These are phyloP conservation scores for Ilyonectria sp. DNA, from an alignment of 2,329 filamentous ascomycete species.

Conservation along the genomic window DNA sequence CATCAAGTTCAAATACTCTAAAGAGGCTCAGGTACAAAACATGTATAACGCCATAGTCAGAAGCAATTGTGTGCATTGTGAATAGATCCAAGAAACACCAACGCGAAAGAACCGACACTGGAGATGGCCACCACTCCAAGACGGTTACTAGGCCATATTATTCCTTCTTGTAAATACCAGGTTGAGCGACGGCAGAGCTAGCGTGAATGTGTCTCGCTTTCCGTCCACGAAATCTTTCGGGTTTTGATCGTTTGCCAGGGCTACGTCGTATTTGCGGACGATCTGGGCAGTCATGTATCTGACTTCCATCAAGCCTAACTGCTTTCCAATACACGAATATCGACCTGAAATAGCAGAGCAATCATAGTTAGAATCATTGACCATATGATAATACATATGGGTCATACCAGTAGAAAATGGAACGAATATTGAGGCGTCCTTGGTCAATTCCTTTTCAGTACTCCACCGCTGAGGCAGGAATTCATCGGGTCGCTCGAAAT, in stretches of 20 bases:
- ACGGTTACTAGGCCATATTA: not conserved
- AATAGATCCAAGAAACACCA: not conserved
- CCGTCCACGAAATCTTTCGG: not conserved
- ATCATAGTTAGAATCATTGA: not conserved
- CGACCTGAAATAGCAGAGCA: not conserved
- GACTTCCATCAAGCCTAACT: not conserved
- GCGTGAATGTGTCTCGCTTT: not conserved
- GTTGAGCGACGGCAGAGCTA: not conserved
- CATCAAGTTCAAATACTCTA: too few relatives aligned
- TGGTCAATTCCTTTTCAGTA: slow-evolving; percentile 49
- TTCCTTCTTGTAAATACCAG: not conserved
- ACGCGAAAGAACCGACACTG: not conserved
- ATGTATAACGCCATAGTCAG: too few relatives aligned
- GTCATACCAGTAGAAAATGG: slow-evolving; percentile 52
- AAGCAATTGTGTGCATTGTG: not conserved
- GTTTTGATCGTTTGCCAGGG: not conserved
- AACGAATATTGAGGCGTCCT: slow-evolving; percentile 47
- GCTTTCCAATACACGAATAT: not conserved
- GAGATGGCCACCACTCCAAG: not conserved
- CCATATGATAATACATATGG: not conserved
- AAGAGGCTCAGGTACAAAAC: too few relatives aligned
- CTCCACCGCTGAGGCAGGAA: slow-evolving; percentile 58
- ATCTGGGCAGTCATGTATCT: not conserved
- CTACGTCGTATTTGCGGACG: not conserved
- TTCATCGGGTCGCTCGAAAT: slow-evolving; percentile 46